phyloP scores from a whole-genome alignment of 2,329 filamentous ascomycete genomes.

The Clonostachys rhizophaga region DNA sequence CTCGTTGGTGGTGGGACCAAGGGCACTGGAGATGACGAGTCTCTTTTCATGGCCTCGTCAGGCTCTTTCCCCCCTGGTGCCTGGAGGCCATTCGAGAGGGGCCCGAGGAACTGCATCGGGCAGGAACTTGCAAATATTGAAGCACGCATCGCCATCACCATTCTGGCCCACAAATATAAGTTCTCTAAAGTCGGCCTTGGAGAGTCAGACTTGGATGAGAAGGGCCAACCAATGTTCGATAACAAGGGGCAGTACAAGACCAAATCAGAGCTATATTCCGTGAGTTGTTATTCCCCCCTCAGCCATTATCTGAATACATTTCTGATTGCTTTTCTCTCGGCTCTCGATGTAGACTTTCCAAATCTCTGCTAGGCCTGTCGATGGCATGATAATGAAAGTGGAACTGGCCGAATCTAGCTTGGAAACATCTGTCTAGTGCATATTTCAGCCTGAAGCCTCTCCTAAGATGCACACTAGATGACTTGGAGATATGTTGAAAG shows the following conservation, averaged over 20 bases:
- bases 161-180: slow-evolving; percentile 4
- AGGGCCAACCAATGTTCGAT: slow-evolving; percentile 4
- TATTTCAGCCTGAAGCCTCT: no score
- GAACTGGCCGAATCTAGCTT: neutral
- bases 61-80: slow-evolving; percentile 11
- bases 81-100: slow-evolving; percentile 39
- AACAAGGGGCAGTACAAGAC: neutral
- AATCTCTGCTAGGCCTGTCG: neutral
- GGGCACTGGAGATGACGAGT: slow-evolving; percentile 11
- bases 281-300: neutral
- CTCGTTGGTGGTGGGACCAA: neutral
- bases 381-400: neutral
- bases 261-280: slow-evolving; percentile 5
- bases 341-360: neutral
- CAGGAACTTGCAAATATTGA: slow-evolving; percentile 45
- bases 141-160: slow-evolving; percentile 4
- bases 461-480: no score
- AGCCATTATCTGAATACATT: neutral
- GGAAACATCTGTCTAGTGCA: no score
- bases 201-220: slow-evolving; percentile 4
- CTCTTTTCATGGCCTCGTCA: neutral
- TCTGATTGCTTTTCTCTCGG: neutral
- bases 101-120: slow-evolving; percentile 42
- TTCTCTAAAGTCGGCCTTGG: slow-evolving; percentile 8
- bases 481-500: no score